Percentiles rank a stretch among this genome's conserved stretches.
Conservation (phyloP, 2,329 filamentous ascomycete genomes). For the Tolypocladium capitatum region DNA sequence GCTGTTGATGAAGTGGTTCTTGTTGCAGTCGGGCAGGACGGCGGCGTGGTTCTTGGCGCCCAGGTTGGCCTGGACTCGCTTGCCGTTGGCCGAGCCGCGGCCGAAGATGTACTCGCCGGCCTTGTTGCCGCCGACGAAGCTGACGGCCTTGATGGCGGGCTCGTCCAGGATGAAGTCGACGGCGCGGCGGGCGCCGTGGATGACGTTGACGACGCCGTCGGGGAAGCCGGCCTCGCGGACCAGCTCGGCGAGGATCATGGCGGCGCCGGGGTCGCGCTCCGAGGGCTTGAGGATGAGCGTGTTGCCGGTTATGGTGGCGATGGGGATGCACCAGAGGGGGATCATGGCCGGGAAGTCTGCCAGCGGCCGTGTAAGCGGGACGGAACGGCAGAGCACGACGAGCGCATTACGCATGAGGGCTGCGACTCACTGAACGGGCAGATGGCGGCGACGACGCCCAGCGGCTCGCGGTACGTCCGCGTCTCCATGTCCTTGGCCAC, state of each 20-base stretch:
- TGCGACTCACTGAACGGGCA: constrained; percentile 73
- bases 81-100: constrained; percentile 69
- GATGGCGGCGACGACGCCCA: constrained; percentile 71
- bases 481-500: constrained; percentile 88
- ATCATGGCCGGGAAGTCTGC: constrained; percentile 92
- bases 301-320: constrained; percentile 74
- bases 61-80: constrained; percentile 78
- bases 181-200: constrained; percentile 68
- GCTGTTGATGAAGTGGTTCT: constrained; percentile 77
- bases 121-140: constrained; percentile 78
- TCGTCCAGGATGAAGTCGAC: constrained; percentile 82
- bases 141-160: constrained; percentile 73
- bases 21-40: constrained; percentile 75
- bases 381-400: too few species aligned
- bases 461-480: constrained; percentile 64
- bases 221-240: constrained; percentile 72
- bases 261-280: constrained; percentile 70
- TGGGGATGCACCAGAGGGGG: constrained; percentile 79
- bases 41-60: constrained; percentile 83
- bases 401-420: too few species aligned
- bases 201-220: constrained; percentile 67
- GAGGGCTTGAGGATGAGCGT: constrained; percentile 77
- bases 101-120: constrained; percentile 78
- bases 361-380: too few species aligned
- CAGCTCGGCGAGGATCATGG: constrained; percentile 75